These are phyloP conservation scores for Trichosporon asahii DNA, from an alignment of 1,284 basidiomycete species.

Conservation along the genomic window DNA sequence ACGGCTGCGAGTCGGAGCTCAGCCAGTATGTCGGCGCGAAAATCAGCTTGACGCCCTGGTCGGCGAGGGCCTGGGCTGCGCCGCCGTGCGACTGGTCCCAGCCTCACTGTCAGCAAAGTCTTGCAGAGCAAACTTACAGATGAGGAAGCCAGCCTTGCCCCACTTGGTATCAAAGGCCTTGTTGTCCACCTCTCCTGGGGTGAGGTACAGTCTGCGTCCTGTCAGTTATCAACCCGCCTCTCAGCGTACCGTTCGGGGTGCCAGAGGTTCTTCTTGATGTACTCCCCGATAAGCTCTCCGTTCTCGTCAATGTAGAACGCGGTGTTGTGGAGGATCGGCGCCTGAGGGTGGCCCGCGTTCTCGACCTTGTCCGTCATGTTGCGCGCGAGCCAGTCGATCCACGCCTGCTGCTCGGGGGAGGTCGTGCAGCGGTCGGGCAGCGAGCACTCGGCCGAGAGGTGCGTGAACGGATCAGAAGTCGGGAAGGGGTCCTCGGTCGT, in stretches of 20 bases:
- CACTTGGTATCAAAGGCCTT: constrained; percentile 47
- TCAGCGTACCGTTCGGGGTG: constrained; percentile 47
- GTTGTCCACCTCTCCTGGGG: constrained; percentile 36
- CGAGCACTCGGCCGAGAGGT: constrained; percentile 27
- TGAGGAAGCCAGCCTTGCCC: constrained; percentile 47
- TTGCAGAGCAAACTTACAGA: constrained; percentile 33
- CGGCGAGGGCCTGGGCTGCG: constrained; percentile 38
- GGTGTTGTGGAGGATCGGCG: constrained; percentile 36
- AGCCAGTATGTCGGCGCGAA: constrained; percentile 51
- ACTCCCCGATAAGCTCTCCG: constrained; percentile 37
- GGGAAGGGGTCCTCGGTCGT: constrained; percentile 22
- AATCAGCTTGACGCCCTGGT: constrained; percentile 46
- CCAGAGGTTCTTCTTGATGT: constrained; percentile 51
- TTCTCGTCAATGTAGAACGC: constrained; percentile 47
- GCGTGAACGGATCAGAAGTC: constrained; percentile 31
- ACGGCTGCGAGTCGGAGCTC: constrained; percentile 49
- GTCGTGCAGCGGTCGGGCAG: not conserved
- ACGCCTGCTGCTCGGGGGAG: constrained; percentile 22
- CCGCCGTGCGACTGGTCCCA: constrained; percentile 50
- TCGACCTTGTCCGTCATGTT: constrained; percentile 29
- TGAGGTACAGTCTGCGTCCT: constrained; percentile 42
- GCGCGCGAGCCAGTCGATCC: constrained; percentile 30
- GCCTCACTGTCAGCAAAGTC: constrained; percentile 26
- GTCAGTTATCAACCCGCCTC: constrained; percentile 13
- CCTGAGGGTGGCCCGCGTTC: constrained; percentile 20